These are phyloP conservation scores for Cucurbita maxima DNA, from an alignment of 306 rosid species.

Conservation along the genomic window DNA sequence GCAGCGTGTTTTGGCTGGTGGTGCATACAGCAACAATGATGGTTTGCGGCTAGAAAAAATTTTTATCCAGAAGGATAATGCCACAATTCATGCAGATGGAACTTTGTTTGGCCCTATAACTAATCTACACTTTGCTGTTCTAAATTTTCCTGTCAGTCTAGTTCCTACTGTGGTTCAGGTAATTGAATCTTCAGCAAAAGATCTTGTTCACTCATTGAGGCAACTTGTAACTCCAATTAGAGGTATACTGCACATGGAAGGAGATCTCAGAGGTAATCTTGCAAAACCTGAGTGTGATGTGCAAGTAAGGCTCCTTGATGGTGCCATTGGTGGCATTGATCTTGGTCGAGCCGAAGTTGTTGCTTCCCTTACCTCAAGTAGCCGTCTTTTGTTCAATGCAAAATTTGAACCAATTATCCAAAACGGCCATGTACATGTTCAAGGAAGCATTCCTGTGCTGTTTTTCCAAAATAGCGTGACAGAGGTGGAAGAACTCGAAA, in stretches of 20 bases:
- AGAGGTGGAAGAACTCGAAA: constrained; percentile 41
- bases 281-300: constrained; percentile 92
- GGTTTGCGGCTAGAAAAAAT: constrained; percentile 65
- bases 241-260: constrained; percentile 96
- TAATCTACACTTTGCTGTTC: constrained; percentile 84
- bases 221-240: constrained; percentile 58
- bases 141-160: constrained; percentile 76
- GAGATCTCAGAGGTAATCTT: constrained; percentile 86
- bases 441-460: constrained; percentile 79
- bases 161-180: constrained; percentile 77
- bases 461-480: constrained; percentile 36
- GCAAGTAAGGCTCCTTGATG: constrained; percentile 92
- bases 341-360: constrained; percentile 86
- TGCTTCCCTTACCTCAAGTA: constrained; percentile 73
- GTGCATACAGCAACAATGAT: constrained; percentile 68
- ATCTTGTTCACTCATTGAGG: constrained; percentile 50
- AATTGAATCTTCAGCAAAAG: constrained; percentile 64
- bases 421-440: constrained; percentile 77
- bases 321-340: constrained; percentile 78
- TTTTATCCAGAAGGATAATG: constrained; percentile 74
- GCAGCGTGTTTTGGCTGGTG: constrained; percentile 62
- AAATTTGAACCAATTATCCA: constrained; percentile 76
- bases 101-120: constrained; percentile 75
- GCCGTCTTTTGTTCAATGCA: constrained; percentile 83
- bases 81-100: constrained; percentile 93